Conservation (phyloP, 2,329 filamentous ascomycete genomes). For the Pleomassaria siparia region DNA sequence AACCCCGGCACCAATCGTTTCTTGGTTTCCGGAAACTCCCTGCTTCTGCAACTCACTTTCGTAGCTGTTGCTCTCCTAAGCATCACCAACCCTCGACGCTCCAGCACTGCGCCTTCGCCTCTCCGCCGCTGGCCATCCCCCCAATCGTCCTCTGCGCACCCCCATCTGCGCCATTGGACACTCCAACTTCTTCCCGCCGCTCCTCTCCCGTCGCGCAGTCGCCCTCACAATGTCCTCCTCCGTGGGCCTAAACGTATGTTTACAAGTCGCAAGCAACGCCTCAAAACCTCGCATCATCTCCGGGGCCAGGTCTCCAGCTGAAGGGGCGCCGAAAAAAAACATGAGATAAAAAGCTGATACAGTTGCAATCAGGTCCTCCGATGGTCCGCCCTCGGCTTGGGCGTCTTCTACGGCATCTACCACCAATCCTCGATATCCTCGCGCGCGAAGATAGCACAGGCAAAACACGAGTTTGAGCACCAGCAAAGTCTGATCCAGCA, state of each 20-base stretch:
- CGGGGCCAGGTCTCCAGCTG: neutral
- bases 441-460: conserved; percentile 68
- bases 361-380: conserved; percentile 74
- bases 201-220: conserved; percentile 22
- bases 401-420: conserved; percentile 92
- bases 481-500: conserved; percentile 90
- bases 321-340: too few species aligned
- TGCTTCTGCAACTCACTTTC: conserved; percentile 29
- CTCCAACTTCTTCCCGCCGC: conserved; percentile 16
- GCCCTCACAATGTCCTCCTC: conserved; percentile 47
- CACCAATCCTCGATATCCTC: conserved; percentile 83
- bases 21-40: conserved; percentile 25
- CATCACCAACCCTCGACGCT: conserved; percentile 22
- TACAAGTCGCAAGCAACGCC: neutral
- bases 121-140: conserved; percentile 15
- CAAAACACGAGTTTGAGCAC: conserved; percentile 82
- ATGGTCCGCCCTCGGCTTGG: conserved; percentile 89
- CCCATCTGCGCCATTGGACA: conserved; percentile 34
- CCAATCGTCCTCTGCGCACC: conserved; percentile 21
- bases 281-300: neutral
- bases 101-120: conserved; percentile 22
- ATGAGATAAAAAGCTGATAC: neutral
- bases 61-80: conserved; percentile 21
- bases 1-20: neutral
- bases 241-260: conserved; percentile 56